These are phyloP conservation scores for Salix caprea DNA, from an alignment of 345 rosid species.

Conservation along the genomic window DNA sequence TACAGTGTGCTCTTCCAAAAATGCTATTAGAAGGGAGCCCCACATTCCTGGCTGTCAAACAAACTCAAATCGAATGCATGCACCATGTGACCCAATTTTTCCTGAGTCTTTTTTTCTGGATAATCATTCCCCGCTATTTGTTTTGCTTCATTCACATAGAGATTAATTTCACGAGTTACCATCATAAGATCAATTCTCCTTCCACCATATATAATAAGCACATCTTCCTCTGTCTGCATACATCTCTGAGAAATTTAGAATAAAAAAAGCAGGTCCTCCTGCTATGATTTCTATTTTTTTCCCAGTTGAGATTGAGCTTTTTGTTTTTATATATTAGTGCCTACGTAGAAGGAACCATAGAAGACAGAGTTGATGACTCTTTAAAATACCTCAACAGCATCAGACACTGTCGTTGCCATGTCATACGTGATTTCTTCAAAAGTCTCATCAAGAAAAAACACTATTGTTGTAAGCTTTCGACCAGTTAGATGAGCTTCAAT, in stretches of 20 bases:
- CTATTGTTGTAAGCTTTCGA: slow-evolving; percentile 87
- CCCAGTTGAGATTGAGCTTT: neutral
- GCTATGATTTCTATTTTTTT: neutral
- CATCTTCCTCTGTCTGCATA: neutral
- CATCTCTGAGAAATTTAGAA: neutral
- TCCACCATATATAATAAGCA: neutral
- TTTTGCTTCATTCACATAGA: too few relatives aligned
- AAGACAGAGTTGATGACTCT: neutral
- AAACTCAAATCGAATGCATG: too few relatives aligned
- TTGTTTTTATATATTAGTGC: neutral
- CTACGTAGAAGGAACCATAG: neutral
- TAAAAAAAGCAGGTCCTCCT: neutral
- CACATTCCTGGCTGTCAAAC: too few relatives aligned
- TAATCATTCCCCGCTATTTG: too few relatives aligned
- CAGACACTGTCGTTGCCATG: slow-evolving; percentile 91
- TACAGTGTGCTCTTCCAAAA: neutral
- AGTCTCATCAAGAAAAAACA: slow-evolving; percentile 93
- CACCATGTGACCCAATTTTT: too few relatives aligned
- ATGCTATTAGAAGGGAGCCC: neutral
- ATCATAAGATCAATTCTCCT: neutral
- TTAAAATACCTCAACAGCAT: slow-evolving; percentile 87
- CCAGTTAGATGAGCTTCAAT: slow-evolving; percentile 86
- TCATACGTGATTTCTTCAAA: slow-evolving; percentile 96
- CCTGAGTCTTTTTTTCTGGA: too few relatives aligned
- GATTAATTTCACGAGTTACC: too few relatives aligned